phyloP scores from a whole-genome alignment of 352 stramenopile species.

The Elongisporangium undulatum region DNA sequence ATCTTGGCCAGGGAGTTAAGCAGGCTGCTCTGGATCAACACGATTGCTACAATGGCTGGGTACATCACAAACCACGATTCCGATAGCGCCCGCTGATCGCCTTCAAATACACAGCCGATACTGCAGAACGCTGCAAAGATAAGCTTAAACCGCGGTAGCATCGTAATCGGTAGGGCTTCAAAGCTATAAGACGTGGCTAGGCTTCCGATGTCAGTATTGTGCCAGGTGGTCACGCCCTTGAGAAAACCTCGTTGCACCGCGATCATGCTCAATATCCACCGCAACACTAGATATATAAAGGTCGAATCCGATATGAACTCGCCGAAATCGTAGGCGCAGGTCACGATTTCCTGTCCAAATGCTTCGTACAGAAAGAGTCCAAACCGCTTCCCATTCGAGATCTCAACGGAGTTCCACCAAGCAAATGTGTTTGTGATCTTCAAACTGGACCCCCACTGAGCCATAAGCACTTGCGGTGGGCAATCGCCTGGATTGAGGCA shows the following conservation, averaged over 20 bases:
- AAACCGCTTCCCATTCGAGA: slow-evolving; percentile 15
- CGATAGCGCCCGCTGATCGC: slow-evolving; percentile 21
- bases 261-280: slow-evolving; percentile 21
- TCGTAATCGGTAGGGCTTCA: slow-evolving; percentile 19
- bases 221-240: background rate
- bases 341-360: background rate
- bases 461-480: too few species aligned
- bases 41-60: slow-evolving; percentile 15
- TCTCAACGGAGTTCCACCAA: slow-evolving; percentile 9
- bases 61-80: slow-evolving; percentile 22
- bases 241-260: slow-evolving; percentile 11
- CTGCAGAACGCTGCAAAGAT: slow-evolving; percentile 24
- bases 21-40: slow-evolving; percentile 19
- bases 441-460: too few species aligned
- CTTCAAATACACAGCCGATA: slow-evolving; percentile 30
- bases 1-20: slow-evolving; percentile 16
- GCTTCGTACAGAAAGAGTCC: slow-evolving; percentile 22
- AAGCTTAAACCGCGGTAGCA: slow-evolving; percentile 28
- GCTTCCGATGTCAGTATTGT: slow-evolving; percentile 15
- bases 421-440: too few species aligned
- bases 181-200: slow-evolving; percentile 20
- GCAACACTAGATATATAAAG: slow-evolving; percentile 17
- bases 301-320: slow-evolving; percentile 26
- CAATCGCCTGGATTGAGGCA: too few species aligned
- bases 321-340: slow-evolving; percentile 22